These are phyloP conservation scores for Gracilaria domingensis DNA, from an alignment of 23 red algal genomes.

Conservation along the genomic window DNA sequence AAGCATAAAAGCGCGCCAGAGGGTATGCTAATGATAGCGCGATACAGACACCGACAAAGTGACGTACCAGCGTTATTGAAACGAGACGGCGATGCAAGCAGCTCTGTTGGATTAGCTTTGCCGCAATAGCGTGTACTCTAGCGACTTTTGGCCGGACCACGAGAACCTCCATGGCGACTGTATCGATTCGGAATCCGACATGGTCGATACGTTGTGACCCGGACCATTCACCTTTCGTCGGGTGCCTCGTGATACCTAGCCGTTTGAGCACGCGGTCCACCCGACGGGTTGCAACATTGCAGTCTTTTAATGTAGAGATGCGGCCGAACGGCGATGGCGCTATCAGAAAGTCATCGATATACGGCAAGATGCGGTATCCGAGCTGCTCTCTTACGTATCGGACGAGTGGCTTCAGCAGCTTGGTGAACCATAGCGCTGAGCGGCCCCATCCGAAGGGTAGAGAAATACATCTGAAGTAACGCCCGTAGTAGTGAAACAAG, in stretches of 20 bases:
- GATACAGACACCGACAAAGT: constrained; percentile 10
- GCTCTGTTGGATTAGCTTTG: background rate
- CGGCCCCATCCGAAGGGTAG: too few species aligned
- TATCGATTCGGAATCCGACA: background rate
- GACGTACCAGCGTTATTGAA: background rate
- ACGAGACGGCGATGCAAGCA: background rate
- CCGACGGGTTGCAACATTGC: background rate
- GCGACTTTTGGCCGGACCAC: background rate
- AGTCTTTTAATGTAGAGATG: background rate
- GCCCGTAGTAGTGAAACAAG: constrained; percentile 28
- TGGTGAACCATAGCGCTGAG: too few species aligned
- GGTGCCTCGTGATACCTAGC: constrained; percentile 3
- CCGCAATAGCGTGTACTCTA: background rate
- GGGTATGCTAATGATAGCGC: background rate
- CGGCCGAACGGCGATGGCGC: background rate
- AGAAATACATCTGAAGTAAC: constrained; percentile 1
- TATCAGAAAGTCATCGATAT: constrained; percentile 17
- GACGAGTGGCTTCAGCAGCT: too few species aligned
- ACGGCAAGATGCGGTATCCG: background rate
- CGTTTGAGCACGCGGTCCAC: background rate
- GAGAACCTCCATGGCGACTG: background rate
- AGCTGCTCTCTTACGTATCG: background rate
- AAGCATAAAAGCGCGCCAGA: background rate
- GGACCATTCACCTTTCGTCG: background rate
- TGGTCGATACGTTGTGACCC: background rate